A percentile compares a stretch with the other conserved stretches of the same genome.
Conservation (phyloP, 1,284 basidiomycete species). For the Trametes hirsuta region DNA sequence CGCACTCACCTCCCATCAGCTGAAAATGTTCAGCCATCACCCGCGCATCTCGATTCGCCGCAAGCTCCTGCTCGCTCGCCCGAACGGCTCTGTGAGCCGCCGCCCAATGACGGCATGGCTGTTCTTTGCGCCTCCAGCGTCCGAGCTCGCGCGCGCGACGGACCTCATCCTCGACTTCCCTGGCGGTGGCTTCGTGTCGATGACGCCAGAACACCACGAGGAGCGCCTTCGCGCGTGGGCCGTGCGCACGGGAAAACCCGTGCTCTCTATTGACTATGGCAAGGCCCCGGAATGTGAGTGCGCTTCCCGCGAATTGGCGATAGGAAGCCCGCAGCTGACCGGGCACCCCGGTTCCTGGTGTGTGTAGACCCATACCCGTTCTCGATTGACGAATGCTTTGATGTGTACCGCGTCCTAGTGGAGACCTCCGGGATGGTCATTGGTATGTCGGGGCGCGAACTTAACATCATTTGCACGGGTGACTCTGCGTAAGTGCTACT, state of each 20-base stretch:
- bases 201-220: conserved; percentile 95
- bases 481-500: conserved; percentile 84
- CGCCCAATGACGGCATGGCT: conserved; percentile 86
- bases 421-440: conserved; percentile 82
- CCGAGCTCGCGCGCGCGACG: conserved; percentile 67
- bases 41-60: conserved; percentile 71
- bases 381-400: conserved; percentile 94
- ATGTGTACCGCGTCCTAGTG: conserved; percentile 82
- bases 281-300: conserved; percentile 93
- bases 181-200: conserved; percentile 95
- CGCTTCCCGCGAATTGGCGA: background rate
- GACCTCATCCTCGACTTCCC: conserved; percentile 92
- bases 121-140: conserved; percentile 79
- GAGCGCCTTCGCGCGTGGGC: conserved; percentile 92
- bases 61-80: conserved; percentile 83
- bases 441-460: conserved; percentile 80
- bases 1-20: conserved; percentile 43
- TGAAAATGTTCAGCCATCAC: conserved; percentile 65
- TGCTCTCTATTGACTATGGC: conserved; percentile 91
- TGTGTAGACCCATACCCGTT: conserved; percentile 88
- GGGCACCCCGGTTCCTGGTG: background rate
- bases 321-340: conserved; percentile 1
- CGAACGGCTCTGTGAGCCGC: conserved; percentile 72
- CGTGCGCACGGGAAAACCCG: conserved; percentile 75
- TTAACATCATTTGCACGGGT: conserved; percentile 81